Evolutionary conservation across 345 rosid species (phyloP), one percentile per base, ranked within the genome.

Genomic region (Bruguiera parviflora): DNA sequence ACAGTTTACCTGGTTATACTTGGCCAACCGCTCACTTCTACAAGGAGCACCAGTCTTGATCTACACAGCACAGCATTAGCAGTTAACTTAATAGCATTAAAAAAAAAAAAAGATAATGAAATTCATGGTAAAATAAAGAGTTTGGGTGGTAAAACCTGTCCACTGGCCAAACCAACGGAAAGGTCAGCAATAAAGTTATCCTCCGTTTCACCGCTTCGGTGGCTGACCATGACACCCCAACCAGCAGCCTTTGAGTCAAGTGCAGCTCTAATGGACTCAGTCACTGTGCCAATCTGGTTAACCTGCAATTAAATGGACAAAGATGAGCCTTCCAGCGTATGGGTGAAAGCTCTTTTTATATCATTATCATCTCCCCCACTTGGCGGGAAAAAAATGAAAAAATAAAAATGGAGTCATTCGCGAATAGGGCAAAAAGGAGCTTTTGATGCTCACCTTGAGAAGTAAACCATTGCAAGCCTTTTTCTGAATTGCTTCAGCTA

Each of bases 11-110:
- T 96, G 99, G 70, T 96, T 96, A 81, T 96, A 96, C 81, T 92
- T 96, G 80, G 99, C 93, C 71, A 92, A 73, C 28, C 97, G 83
- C 87, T 96, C 99, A 72, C 98, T 92, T 73, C 97, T 81, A 80
- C 96, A 96, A 25, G 99, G 98, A 78, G 99, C 99, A 70, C 98
- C 99, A 13, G 97, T 92, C 86, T 95, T 95, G 84, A 95, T 95
- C 99, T 95, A 76, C 66, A 75, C 20, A 72, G 20, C 37, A 73
- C 21, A 67, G 57, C 67, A 75, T 37, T 6, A 66, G 53, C 5
- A 19, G 62, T 74, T 43, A 66, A 51, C 47, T 70, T 67, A 58
- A 31, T 5, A 66, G 58, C 32, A 57, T n/a, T n/a, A 1, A n/a
- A 55, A 25, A 55, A 3, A 56, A 25, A 56, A 27, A 24, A 3